Evolutionary conservation across 345 rosid genomes (phyloP).

Genomic region (Diplotaxis tenuifolia): DNA sequence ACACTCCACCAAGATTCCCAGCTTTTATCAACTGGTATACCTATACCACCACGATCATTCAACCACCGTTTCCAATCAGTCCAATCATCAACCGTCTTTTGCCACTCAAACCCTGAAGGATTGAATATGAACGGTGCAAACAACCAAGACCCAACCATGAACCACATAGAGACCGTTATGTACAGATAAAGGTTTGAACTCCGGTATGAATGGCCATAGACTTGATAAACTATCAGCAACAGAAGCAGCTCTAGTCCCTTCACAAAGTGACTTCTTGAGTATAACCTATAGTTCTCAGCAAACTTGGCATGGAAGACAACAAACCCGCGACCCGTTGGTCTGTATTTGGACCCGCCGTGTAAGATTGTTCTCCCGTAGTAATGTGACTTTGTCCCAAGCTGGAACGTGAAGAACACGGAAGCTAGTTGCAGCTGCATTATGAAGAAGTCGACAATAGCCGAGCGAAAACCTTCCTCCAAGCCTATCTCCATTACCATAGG

Average conservation of each 20-base stretch:
- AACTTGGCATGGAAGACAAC: constrained; percentile 92
- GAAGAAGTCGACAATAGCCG: constrained; percentile 81
- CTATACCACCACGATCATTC: constrained; percentile 88
- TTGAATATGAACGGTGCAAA: constrained; percentile 92
- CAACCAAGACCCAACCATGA: constrained; percentile 92
- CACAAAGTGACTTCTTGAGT: constrained; percentile 94
- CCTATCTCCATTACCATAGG: constrained; percentile 98
- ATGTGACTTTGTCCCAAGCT: constrained; percentile 96
- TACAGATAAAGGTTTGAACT: constrained; percentile 67
- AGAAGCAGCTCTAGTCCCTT: constrained; percentile 79
- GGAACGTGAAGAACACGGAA: constrained; percentile 89
- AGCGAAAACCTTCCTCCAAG: constrained; percentile 84
- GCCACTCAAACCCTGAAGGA: constrained; percentile 98
- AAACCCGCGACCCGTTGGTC: constrained; percentile 88
- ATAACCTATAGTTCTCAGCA: constrained; percentile 80
- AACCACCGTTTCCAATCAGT: constrained; percentile 98
- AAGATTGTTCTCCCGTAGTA: constrained; percentile 83
- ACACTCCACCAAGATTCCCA: constrained; percentile 99
- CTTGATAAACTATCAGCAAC: constrained; percentile 62
- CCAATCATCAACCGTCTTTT: constrained; percentile 96
- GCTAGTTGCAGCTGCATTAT: constrained; percentile 97
- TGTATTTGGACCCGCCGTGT: constrained; percentile 85
- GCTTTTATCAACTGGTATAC: constrained; percentile 63
- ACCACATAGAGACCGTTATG: constrained; percentile 87
- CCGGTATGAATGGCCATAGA: constrained; percentile 69